Base-by-base conservation (phyloP, 176 grass and related monocot species). In the Lolium multiflorum region DNA sequence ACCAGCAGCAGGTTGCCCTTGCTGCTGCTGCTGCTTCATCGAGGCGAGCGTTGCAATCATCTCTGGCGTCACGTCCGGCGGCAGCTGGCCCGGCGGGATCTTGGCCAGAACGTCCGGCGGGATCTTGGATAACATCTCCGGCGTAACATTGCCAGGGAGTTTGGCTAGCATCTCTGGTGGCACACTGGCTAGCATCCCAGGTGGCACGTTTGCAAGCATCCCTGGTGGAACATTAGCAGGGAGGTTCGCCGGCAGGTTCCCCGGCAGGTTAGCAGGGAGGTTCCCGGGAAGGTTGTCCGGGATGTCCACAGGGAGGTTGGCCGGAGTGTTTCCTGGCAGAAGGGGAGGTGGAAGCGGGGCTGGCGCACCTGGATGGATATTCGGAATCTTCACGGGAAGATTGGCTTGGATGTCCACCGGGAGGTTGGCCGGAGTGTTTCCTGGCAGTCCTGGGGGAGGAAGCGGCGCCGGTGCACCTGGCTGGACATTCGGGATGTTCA, bases 141-240 rank as follows among this genome's bases (percentile, higher is more conserved):
- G 67, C 25, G 67, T 20, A 9, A 83, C 20, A 38, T 22, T 26
- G 28, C 50, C 44, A 16, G 70, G 41, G 25, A 83, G 67, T 54
- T 87, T 90, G 6, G 81, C 67, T 26, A 90, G 41, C 24, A 81
- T 67, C 88, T 90, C 88, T 41, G 83, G 88, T 51, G 78, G 83
- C 28, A 89, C 49, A 24, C 6, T 81, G 7, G 74, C 64, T 3
- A 71, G 64, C 80, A 43, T 82, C 49, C 20, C 80, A n/a, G 65
- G 80, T 41, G 85, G 54, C 9, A 87, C 51, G 4, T 86, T 86
- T 9, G 81, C 64, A 5, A 77, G 52, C 15, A 63, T 0, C 0
- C 49, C 65, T 11, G 87, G n/a, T 37, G 88, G 67, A 0, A 89
- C 0, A n/a, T 84, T 78, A 0, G 80, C 31, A 4, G 84, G 63